Percentiles rank a stretch among this genome's conserved stretches.
Evolutionary conservation across 768 basidiomycete species (phyloP).

Genomic region (Russula lepida): DNA sequence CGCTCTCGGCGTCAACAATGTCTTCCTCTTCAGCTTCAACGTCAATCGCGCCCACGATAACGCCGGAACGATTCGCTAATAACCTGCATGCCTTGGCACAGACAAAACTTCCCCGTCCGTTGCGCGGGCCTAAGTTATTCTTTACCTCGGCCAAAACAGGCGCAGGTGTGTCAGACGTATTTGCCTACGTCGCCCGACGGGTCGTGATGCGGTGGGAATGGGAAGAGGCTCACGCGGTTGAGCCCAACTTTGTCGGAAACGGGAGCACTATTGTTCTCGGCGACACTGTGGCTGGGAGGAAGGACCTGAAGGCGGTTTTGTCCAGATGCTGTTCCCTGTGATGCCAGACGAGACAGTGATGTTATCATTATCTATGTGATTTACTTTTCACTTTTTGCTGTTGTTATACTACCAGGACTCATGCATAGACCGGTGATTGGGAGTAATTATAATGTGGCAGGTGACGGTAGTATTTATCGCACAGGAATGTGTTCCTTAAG

Average conservation of each 20-base stretch:
- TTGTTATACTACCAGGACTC: not conserved
- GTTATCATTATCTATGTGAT: not conserved
- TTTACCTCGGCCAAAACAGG: conserved; percentile 77
- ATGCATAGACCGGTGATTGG: not conserved
- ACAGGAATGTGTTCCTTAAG: no score
- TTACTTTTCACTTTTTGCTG: not conserved
- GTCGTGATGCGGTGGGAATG: conserved; percentile 59
- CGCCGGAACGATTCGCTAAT: conserved; percentile 21
- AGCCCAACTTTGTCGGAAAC: conserved; percentile 32
- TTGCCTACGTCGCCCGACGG: conserved; percentile 61
- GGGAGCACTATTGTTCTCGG: conserved; percentile 9
- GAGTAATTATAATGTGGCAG: no score
- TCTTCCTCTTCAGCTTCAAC: conserved; percentile 21
- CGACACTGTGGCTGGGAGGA: not conserved
- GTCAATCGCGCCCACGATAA: conserved; percentile 22
- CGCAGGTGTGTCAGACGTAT: conserved; percentile 60
- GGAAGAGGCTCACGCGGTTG: conserved; percentile 46
- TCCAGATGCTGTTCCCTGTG: conserved; percentile 11
- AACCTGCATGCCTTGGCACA: not conserved
- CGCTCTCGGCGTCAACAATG: conserved; percentile 13
- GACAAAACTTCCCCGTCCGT: conserved; percentile 30
- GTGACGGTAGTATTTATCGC: no score
- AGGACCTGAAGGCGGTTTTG: not conserved
- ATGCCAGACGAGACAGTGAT: not conserved
- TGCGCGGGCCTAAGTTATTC: conserved; percentile 55